Evolutionary conservation across 2,329 filamentous ascomycete species (phyloP), one percentile per base, ranked within the genome.

Genomic region (Sarocladium kiliense): DNA sequence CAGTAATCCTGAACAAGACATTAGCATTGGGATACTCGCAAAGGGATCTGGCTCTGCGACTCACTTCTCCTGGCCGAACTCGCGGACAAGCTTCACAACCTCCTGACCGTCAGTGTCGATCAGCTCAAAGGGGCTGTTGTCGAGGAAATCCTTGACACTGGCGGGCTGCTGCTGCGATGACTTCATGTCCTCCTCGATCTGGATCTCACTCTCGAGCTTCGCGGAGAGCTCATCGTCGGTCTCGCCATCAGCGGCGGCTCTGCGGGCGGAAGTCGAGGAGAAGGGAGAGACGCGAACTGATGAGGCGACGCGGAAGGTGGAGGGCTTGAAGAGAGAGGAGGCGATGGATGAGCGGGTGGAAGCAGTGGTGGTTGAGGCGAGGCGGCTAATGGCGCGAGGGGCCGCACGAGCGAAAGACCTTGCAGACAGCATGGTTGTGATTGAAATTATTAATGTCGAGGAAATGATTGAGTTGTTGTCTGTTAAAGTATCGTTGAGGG

Each of bases 1-100:
- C 59, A 37, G 70, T 73, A 65, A 77, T 76, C 63, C 71, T 77
- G 53, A 9, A 45, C 21, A 54, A 21, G 23, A 14, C 23, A 18
- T 39, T 25, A 41, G 16, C 14, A 6, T 53, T 21, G 32, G 37
- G 32, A 42, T 37, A 7, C 39, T 47, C 14, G n/a, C 16, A 21
- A 9, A 41, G 16, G 6, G 36, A 59, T n/a, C 3, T 45, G 41
- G 25, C 9, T 45, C n/a, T 10, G 10, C 23, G 51, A 72, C 85
- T 73, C 74, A 94, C 91, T 87, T 90, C 78, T 99, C 94, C 60
- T 96, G 86, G 65, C 88, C 89, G 66, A 89, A 93, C 61, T 82
- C 87, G 66, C 92, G 88, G 58, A 85, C 88, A 62, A 99, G 80
- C 66, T 88, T 80, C 62, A 99, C 89, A 63, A 96, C 91, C 76